A percentile compares a stretch with the other conserved stretches of the same genome.
phyloP scores from a whole-genome alignment of 768 basidiomycete species.

The Russula ochroleuca region DNA sequence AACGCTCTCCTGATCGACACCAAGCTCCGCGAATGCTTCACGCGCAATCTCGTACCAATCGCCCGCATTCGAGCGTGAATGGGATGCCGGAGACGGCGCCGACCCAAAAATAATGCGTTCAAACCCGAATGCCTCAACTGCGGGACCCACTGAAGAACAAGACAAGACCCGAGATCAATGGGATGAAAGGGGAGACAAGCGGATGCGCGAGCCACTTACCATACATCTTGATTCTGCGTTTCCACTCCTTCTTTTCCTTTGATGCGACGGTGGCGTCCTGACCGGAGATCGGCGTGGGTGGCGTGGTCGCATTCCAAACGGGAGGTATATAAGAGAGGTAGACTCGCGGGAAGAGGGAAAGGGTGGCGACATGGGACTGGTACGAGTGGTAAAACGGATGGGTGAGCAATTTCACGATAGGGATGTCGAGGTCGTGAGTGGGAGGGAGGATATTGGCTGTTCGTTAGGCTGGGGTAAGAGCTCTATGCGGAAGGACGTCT shows the following conservation, averaged over 20 bases:
- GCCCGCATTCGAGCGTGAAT: conserved; percentile 46
- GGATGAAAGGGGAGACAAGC: conserved; percentile 14
- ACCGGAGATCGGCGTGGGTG: conserved; percentile 38
- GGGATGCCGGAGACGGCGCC: conserved; percentile 54
- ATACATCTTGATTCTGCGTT: conserved; percentile 77
- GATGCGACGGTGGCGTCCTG: conserved; percentile 33
- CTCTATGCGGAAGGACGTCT: not conserved
- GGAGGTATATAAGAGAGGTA: conserved; percentile 76
- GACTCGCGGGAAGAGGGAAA: conserved; percentile 71
- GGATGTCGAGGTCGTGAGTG: conserved; percentile 62
- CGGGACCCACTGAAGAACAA: conserved; percentile 59
- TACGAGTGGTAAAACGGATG: conserved; percentile 70
- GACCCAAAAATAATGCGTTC: conserved; percentile 81
- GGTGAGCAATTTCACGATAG: conserved; percentile 75
- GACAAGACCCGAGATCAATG: conserved; percentile 3
- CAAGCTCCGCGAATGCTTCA: conserved; percentile 74
- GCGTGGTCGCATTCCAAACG: conserved; percentile 58
- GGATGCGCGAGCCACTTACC: conserved; percentile 45
- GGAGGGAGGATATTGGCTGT: conserved; percentile 78
- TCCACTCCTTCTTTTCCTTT: conserved; percentile 57
- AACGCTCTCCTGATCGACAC: conserved; percentile 70
- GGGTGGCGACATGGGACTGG: conserved; percentile 63
- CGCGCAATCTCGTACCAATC: conserved; percentile 82
- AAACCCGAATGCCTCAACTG: conserved; percentile 81
- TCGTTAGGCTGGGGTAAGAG: conserved; percentile 18